Conservation (phyloP, 495 filamentous ascomycete genomes). For the Xylaria cubensis region DNA sequence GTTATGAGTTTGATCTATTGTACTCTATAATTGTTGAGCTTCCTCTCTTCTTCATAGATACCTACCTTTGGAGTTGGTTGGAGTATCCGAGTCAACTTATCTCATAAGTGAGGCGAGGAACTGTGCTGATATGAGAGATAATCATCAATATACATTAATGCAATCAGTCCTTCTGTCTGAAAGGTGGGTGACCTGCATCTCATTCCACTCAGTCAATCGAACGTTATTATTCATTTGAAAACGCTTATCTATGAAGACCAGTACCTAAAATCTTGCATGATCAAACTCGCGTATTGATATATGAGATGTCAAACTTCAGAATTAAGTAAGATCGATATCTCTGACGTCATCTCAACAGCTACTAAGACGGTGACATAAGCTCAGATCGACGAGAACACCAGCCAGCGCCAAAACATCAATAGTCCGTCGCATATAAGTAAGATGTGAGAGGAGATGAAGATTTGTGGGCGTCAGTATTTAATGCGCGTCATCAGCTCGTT, state of each 20-base stretch:
- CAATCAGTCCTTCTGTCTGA: not conserved
- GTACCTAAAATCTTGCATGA: not conserved
- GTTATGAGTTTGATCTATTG: not conserved
- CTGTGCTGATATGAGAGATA: not conserved
- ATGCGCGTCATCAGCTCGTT: too few relatives aligned
- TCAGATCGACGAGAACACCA: too few relatives aligned
- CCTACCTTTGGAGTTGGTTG: not conserved
- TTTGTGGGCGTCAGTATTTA: too few relatives aligned
- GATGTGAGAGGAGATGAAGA: too few relatives aligned
- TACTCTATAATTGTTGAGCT: not conserved
- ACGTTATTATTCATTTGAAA: not conserved
- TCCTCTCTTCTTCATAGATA: too few relatives aligned
- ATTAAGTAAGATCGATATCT: too few relatives aligned
- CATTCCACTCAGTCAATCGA: not conserved
- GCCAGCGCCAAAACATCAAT: too few relatives aligned
- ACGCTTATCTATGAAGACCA: not conserved
- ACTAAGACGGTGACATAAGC: too few relatives aligned
- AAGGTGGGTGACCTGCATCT: not conserved
- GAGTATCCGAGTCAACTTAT: not conserved
- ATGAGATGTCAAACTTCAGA: not conserved
- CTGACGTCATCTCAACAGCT: too few relatives aligned
- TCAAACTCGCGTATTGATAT: not conserved
- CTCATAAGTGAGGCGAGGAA: not conserved
- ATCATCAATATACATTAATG: not conserved
- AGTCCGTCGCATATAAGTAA: too few relatives aligned